Conservation (phyloP, 1,284 basidiomycete species). For the Sporisorium iseilematis-ciliati region DNA sequence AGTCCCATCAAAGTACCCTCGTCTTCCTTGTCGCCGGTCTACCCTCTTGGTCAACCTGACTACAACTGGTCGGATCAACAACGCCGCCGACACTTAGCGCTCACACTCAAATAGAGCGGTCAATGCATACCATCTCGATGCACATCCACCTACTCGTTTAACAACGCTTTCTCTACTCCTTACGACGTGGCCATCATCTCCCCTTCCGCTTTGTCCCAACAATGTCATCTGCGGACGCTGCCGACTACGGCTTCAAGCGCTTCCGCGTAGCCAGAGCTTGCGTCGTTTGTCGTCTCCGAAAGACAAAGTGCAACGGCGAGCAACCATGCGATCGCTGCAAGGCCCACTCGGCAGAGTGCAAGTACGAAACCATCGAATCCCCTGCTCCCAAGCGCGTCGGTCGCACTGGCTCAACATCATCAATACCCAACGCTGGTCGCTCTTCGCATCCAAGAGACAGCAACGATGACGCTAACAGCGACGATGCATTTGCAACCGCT, state of each 20-base stretch:
- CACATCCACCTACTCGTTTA: neutral
- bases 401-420: conserved; percentile 26
- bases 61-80: too few relatives aligned
- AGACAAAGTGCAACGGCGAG: conserved; percentile 52
- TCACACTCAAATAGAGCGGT: too few relatives aligned
- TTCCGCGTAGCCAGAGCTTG: conserved; percentile 46
- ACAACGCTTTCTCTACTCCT: neutral
- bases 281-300: conserved; percentile 47
- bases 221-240: conserved; percentile 53
- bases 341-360: conserved; percentile 48
- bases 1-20: neutral
- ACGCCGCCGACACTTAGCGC: too few relatives aligned
- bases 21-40: neutral
- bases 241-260: conserved; percentile 50
- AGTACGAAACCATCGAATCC: conserved; percentile 44
- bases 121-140: too few relatives aligned
- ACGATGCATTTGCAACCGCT: conserved; percentile 15
- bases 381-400: conserved; percentile 29
- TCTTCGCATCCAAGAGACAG: conserved; percentile 18
- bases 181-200: neutral
- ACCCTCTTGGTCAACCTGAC: too few relatives aligned
- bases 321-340: conserved; percentile 53
- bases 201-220: neutral
- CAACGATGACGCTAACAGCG: conserved; percentile 18
- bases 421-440: conserved; percentile 11